Evolutionary conservation across 805 yeast genomes (phyloP), one percentile per base, ranked within the genome.

Genomic region (Yamadazyma endophytica): DNA sequence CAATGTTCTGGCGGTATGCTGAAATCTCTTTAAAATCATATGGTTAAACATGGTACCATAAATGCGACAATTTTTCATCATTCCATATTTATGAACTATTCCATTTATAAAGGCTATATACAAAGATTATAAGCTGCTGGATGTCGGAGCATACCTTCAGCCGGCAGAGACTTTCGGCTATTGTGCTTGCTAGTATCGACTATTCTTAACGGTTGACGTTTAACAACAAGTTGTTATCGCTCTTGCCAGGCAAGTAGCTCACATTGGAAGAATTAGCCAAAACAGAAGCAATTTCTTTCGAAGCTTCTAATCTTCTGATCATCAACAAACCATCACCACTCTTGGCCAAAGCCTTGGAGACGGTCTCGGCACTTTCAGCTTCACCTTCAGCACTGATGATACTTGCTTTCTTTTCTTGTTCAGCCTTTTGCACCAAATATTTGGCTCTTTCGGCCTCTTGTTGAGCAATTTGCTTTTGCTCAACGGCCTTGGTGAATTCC

Each of bases 381-480:
- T 92, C 98, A 64, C 97, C 98, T 64, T 92, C 98, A 17, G 98
- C 98, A 51, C 97, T 79, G 46, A 92, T 89, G 49, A 92, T 87
- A 28, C 85, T 69, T 2, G 97, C 98, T 59, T 83, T 89, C 56
- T 95, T 78, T 61, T 90, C 97, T 66, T 92, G 98, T 61, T 92
- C 97, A 6, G 97, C 97, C 56, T 83, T 83, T 54, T 89, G 97
- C 34, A 92, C 97, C 32, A 86, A 69, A 54, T 77, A 92, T 52
- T 82, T 83, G 37, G 97, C 96, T 46, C 98, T 76, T 68, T 92
- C 97, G 15, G 98, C 97, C 56, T 92, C 98, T 64, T 92, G 98
- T 67, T 92, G 98, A 19, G 98, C 98, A 63, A 92, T 94, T 64
- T 92, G 97, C 59, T 92, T 92, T 66, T 86, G 95, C 66, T 92